Evolutionary conservation across 805 yeast species (phyloP).

Genomic region (Pichia membranifaciens): DNA sequence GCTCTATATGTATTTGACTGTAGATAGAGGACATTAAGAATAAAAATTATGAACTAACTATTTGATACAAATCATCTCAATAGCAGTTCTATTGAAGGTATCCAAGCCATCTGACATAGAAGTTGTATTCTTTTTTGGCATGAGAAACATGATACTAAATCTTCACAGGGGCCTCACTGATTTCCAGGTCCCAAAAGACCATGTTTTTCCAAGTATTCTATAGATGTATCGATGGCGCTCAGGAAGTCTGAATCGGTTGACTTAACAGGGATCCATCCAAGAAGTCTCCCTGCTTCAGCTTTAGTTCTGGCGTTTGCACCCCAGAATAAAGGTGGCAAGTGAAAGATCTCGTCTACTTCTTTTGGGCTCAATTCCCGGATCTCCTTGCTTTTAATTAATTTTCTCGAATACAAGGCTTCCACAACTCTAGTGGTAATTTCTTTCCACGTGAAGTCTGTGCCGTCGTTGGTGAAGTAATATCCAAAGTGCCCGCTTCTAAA

Average conservation of each 20-base stretch:
- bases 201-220: background rate
- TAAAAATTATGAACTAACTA: no score
- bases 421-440: background rate
- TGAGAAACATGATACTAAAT: no score
- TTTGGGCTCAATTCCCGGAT: background rate
- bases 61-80: no score
- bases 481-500: slow-evolving; percentile 1
- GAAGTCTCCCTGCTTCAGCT: background rate
- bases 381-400: background rate
- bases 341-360: background rate
- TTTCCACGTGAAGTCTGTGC: slow-evolving; percentile 1
- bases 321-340: slow-evolving; percentile 2
- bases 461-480: slow-evolving; percentile 1
- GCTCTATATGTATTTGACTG: no score
- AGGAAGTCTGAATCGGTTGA: background rate
- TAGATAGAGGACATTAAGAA: no score
- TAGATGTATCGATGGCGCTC: background rate
- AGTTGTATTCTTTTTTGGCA: no score
- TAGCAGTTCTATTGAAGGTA: no score
- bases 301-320: slow-evolving; percentile 3
- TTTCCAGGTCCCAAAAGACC: background rate
- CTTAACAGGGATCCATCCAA: background rate
- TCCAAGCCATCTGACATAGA: no score
- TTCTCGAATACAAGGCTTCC: background rate
- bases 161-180: no score